A percentile compares a stretch with the other conserved stretches of the same genome.
Evolutionary conservation across 192 early-diverging fungal genomes (phyloP).

Genomic region (Rhizophagus prolifer): DNA sequence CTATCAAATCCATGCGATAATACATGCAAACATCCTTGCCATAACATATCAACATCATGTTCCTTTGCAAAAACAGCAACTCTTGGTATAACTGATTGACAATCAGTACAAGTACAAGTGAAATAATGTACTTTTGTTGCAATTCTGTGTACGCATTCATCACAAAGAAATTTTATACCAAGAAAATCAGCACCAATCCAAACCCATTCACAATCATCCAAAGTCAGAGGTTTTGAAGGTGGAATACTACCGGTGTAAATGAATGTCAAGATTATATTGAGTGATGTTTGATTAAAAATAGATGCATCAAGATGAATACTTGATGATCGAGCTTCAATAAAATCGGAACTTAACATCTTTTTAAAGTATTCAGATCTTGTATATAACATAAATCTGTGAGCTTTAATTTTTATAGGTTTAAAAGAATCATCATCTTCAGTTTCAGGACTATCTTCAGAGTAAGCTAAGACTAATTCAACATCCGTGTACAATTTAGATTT

Average conservation of each 20-base stretch:
- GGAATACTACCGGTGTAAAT: slow-evolving; percentile 30
- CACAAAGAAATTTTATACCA: slow-evolving; percentile 24
- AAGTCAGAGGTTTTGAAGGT: slow-evolving; percentile 24
- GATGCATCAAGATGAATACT: slow-evolving; percentile 5
- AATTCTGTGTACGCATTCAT: slow-evolving; percentile 20
- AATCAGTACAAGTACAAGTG: slow-evolving; percentile 25
- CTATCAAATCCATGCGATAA: slow-evolving; percentile 24
- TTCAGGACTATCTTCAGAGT: slow-evolving; percentile 11
- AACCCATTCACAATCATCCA: slow-evolving; percentile 25
- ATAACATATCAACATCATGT: slow-evolving; percentile 19
- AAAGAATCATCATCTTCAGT: neutral
- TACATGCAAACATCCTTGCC: slow-evolving; percentile 29
- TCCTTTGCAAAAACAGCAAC: slow-evolving; percentile 27
- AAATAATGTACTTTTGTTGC: slow-evolving; percentile 23
- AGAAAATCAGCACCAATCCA: slow-evolving; percentile 29
- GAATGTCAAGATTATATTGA: slow-evolving; percentile 28
- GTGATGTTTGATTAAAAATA: slow-evolving; percentile 25
- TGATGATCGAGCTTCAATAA: slow-evolving; percentile 6
- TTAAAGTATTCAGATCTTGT: slow-evolving; percentile 30
- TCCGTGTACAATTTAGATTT: slow-evolving; percentile 32
- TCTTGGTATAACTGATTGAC: slow-evolving; percentile 17
- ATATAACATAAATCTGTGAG: slow-evolving; percentile 27
- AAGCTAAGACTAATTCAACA: slow-evolving; percentile 20
- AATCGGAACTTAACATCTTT: slow-evolving; percentile 21
- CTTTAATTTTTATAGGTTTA: slow-evolving; percentile 2